These are phyloP conservation scores for Pholiota adiposa DNA, from an alignment of 1,284 basidiomycete genomes.

Conservation along the genomic window DNA sequence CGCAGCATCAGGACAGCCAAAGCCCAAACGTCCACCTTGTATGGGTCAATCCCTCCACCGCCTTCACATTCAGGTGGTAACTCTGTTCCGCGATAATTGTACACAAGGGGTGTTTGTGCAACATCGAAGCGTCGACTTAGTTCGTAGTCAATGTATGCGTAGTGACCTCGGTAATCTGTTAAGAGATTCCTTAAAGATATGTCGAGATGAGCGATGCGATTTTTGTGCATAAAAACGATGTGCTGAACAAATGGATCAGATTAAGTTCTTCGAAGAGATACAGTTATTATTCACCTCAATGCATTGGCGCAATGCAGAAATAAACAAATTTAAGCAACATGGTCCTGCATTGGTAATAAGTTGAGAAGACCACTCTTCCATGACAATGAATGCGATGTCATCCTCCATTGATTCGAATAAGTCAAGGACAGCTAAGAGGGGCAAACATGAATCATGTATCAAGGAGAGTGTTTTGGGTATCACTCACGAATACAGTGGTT, in stretches of 20 bases:
- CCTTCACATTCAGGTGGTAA: slow-evolving; percentile 70
- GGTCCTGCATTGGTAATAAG: slow-evolving; percentile 54
- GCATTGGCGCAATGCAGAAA: slow-evolving; percentile 63
- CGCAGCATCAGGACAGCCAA: slow-evolving; percentile 64
- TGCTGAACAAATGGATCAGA: slow-evolving; percentile 46
- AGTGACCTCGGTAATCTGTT: slow-evolving; percentile 63
- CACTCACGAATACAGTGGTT: slow-evolving; percentile 77
- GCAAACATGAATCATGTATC: neutral
- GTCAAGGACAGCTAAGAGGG: slow-evolving; percentile 61
- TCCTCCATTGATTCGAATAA: slow-evolving; percentile 59
- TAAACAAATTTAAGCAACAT: slow-evolving; percentile 54
- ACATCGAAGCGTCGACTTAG: slow-evolving; percentile 57
- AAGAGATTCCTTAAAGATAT: slow-evolving; percentile 71
- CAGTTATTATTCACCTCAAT: slow-evolving; percentile 53
- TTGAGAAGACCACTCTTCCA: slow-evolving; percentile 78
- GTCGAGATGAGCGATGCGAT: slow-evolving; percentile 70
- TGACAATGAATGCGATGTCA: slow-evolving; percentile 66
- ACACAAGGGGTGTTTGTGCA: slow-evolving; percentile 40
- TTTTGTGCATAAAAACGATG: slow-evolving; percentile 67
- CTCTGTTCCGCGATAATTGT: slow-evolving; percentile 58
- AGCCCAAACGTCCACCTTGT: slow-evolving; percentile 74
- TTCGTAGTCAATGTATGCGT: slow-evolving; percentile 77
- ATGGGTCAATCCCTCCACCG: slow-evolving; percentile 57
- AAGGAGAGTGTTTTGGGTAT: slow-evolving; percentile 6
- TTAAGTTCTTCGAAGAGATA: neutral